Percentiles rank a stretch among this genome's conserved stretches.
Conservation (phyloP, 2,329 filamentous ascomycete genomes). For the Alternaria brassicae region DNA sequence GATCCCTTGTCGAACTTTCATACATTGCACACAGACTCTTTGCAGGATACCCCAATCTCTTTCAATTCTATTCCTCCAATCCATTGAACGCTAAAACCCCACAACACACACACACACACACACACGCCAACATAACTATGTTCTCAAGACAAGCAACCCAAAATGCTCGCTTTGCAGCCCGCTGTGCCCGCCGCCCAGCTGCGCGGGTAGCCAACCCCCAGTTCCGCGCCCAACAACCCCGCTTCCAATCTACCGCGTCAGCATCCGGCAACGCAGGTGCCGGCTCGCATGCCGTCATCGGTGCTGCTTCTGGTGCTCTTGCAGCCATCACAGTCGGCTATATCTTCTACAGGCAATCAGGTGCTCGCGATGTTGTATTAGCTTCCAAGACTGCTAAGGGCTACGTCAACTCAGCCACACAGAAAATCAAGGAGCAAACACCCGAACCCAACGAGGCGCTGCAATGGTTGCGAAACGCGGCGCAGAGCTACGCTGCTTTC, state of each 20-base stretch:
- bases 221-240: constrained; percentile 38
- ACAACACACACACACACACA: constrained; percentile 2
- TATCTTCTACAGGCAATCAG: constrained; percentile 62
- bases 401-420: constrained; percentile 66
- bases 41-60: constrained; percentile 12
- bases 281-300: constrained; percentile 53
- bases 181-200: constrained; percentile 38
- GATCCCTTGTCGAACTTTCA: not conserved
- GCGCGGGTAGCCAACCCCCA: constrained; percentile 34
- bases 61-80: not conserved
- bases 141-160: constrained; percentile 45
- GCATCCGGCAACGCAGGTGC: constrained; percentile 31
- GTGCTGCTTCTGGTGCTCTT: constrained; percentile 59
- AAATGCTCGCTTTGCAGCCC: constrained; percentile 40
- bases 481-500: constrained; percentile 73
- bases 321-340: constrained; percentile 59
- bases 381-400: constrained; percentile 64
- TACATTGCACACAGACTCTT: constrained; percentile 5
- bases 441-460: constrained; percentile 73
- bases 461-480: constrained; percentile 69
- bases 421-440: constrained; percentile 67
- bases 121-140: constrained; percentile 26
- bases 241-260: constrained; percentile 45
- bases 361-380: constrained; percentile 57
- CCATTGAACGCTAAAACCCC: constrained; percentile 9